Conservation (phyloP, 179 eudicot genomes). For the Carnegiea gigantea region DNA sequence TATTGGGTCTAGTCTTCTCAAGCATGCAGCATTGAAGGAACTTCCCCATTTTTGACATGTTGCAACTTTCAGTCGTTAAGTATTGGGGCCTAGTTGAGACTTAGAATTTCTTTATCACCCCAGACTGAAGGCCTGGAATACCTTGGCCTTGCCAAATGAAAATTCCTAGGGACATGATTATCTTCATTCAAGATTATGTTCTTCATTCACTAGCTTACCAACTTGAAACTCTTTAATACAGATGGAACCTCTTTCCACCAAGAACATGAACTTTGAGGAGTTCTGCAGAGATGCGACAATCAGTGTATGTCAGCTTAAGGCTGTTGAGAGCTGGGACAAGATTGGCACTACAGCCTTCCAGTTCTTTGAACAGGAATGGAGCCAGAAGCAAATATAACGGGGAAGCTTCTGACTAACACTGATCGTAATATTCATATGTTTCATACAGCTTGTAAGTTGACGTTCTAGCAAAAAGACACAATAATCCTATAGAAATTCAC, state of each 20-base stretch:
- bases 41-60: too few species aligned
- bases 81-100: too few species aligned
- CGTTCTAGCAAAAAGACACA: not conserved
- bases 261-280: slow-evolving; percentile 72
- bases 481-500: not conserved
- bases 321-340: slow-evolving; percentile 78
- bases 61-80: too few species aligned
- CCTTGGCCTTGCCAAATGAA: not conserved
- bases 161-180: not conserved
- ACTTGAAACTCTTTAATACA: slow-evolving; percentile 22
- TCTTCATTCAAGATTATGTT: not conserved
- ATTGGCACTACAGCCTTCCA: slow-evolving; percentile 64
- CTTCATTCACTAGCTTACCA: slow-evolving; percentile 1
- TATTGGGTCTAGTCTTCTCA: slow-evolving; percentile 61
- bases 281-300: slow-evolving; percentile 83
- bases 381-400: slow-evolving; percentile 16
- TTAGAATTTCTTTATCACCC: too few species aligned
- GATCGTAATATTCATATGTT: slow-evolving; percentile 21
- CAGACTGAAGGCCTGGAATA: too few species aligned
- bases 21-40: slow-evolving; percentile 63
- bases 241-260: slow-evolving; percentile 70
- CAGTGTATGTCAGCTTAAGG: slow-evolving; percentile 80
- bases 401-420: slow-evolving; percentile 7
- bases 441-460: slow-evolving; percentile 1
- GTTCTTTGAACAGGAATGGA: slow-evolving; percentile 73